phyloP scores from a whole-genome alignment of 257 asterid species.

The Nicotiana noctiflora region DNA sequence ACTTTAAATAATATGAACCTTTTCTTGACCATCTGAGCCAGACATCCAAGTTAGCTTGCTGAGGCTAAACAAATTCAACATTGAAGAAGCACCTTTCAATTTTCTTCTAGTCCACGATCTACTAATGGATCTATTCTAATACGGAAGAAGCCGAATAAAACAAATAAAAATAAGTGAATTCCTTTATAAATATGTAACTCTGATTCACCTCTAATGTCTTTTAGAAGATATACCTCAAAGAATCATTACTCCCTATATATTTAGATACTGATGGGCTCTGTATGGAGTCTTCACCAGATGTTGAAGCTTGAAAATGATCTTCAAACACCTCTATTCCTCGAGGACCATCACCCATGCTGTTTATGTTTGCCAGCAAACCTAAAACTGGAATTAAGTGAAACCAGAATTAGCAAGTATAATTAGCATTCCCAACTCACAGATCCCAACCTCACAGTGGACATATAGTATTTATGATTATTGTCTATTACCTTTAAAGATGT shows the following conservation, averaged over 20 bases:
- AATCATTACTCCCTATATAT: constrained; percentile 20
- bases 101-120: constrained; percentile 34
- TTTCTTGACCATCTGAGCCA: constrained; percentile 63
- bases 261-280: constrained; percentile 23
- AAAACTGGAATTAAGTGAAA: not conserved
- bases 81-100: constrained; percentile 42
- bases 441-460: not conserved
- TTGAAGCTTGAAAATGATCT: constrained; percentile 57
- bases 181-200: constrained; percentile 8
- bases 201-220: not conserved
- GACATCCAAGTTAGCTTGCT: constrained; percentile 66
- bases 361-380: constrained; percentile 21
- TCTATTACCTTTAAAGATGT: not conserved
- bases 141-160: not conserved
- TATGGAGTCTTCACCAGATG: constrained; percentile 40
- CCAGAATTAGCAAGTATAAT: not conserved
- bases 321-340: constrained; percentile 52
- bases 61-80: constrained; percentile 74
- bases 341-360: constrained; percentile 81
- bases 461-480: not conserved
- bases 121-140: constrained; percentile 45
- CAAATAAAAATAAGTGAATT: constrained; percentile 9
- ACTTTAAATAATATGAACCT: too few species aligned
- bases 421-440: constrained; percentile 3
- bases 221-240: constrained; percentile 34